A percentile compares a stretch with the other conserved stretches of the same genome.
Conservation (phyloP, 1,284 basidiomycete genomes). For the Polyporus tsugae region DNA sequence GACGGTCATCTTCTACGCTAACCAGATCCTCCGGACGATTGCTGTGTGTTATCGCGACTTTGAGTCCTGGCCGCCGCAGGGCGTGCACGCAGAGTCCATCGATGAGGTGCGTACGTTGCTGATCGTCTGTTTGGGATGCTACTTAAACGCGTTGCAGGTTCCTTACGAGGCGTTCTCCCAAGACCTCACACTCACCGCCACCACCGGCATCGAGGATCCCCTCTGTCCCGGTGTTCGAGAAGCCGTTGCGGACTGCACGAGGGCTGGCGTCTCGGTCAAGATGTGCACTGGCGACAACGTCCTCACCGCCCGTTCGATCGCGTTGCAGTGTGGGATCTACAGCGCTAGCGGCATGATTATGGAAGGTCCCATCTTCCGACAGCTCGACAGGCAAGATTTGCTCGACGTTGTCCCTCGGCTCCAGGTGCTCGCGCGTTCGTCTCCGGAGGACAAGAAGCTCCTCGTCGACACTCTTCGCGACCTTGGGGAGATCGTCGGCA, state of each 20-base stretch:
- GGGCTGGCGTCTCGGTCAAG: slow-evolving; percentile 95
- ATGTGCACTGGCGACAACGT: slow-evolving; percentile 99
- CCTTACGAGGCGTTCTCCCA: slow-evolving; percentile 76
- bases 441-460: slow-evolving; percentile 96
- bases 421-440: slow-evolving; percentile 92
- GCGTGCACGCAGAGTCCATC: slow-evolving; percentile 51
- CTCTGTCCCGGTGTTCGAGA: slow-evolving; percentile 89
- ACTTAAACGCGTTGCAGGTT: slow-evolving; percentile 51
- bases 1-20: too few species aligned
- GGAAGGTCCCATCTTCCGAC: slow-evolving; percentile 89
- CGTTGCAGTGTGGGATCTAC: slow-evolving; percentile 95
- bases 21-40: too few species aligned
- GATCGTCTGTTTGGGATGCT: neutral
- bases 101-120: slow-evolving; percentile 55
- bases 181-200: slow-evolving; percentile 86
- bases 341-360: slow-evolving; percentile 93
- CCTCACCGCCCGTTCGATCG: slow-evolving; percentile 93
- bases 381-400: slow-evolving; percentile 62
- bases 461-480: slow-evolving; percentile 90
- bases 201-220: slow-evolving; percentile 96
- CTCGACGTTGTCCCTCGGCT: slow-evolving; percentile 73
- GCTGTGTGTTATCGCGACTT: slow-evolving; percentile 97
- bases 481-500: too few species aligned
- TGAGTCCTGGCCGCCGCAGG: slow-evolving; percentile 83
- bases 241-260: slow-evolving; percentile 87